Evolutionary conservation across 2,329 filamentous ascomycete genomes (phyloP), one percentile per base, ranked within the genome.

Genomic region (Phaeosphaeriaceae sp.): DNA sequence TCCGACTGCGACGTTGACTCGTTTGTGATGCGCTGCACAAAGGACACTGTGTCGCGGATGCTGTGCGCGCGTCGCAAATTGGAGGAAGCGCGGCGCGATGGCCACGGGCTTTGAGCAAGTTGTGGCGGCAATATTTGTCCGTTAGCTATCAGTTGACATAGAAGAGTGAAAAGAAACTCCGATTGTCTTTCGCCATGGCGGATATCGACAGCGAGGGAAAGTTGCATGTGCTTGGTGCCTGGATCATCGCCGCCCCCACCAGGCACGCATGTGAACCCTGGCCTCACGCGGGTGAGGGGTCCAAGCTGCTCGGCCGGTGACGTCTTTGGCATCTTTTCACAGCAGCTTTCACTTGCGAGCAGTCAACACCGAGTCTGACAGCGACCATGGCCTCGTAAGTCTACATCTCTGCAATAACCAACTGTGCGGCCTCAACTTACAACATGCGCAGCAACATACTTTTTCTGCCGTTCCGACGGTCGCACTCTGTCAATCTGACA

Each of bases 401-500:
- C 22, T 6, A 1, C 23, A 23, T 13, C 19, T 23, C 43, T 23
- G 35, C 43, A 46, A 19, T 8, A 11, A 11, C 8, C 23, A 13
- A 21, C 22, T 9, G 32, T 35, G 10, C 15, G 17, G 7, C 19
- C 10, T 30, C 35, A 44, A 49, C 30, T 48, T 40, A 58, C 48
- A 54, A 11, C 3, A 69, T 75, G 65, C 32, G 54, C 60, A 81
- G 79, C 54, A 90, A 89, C 76, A 88, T 91, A 64, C 86, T 97
- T 56, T 88, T 89, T 75, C 84, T 97, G 63, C 94, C 94, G 9
- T 98, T 98, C 80, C 92, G 94, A 70, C 91, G 90, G 75, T 94
- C 93, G 52, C 88, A 91, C 64, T 85, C 90, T 57, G 84, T 97
- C 43, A 91, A 90, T 59, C 86, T 98, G 61, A 91, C 92, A 55